Evolutionary conservation across 1,284 basidiomycete genomes (phyloP).

Genomic region (Moesziomyces sp.): DNA sequence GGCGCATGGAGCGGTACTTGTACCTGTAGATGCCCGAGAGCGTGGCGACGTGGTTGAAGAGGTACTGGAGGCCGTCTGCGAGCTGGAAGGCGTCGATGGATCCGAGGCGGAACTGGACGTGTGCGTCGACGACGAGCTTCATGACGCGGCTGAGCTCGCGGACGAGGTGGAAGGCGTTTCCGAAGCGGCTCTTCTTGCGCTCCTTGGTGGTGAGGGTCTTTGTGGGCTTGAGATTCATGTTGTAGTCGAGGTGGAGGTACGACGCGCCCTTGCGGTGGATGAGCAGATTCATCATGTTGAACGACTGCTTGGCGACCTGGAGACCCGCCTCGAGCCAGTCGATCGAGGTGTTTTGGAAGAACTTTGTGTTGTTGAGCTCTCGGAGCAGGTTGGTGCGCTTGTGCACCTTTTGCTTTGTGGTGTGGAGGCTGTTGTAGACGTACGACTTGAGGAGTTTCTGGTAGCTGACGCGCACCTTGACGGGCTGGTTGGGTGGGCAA

Average conservation of each 20-base stretch:
- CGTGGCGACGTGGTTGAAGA: constrained; percentile 96
- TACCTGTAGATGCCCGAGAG: constrained; percentile 98
- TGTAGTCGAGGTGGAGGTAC: constrained; percentile 91
- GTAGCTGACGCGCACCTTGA: constrained; percentile 98
- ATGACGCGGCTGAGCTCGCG: constrained; percentile 97
- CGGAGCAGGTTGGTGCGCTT: constrained; percentile 97
- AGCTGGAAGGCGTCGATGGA: constrained; percentile 99
- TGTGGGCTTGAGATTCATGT: constrained; percentile 95
- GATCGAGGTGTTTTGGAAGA: constrained; percentile 96
- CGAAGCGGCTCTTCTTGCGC: constrained; percentile 99
- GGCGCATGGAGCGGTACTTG: constrained; percentile 99
- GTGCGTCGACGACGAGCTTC: constrained; percentile 97
- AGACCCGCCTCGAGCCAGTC: constrained; percentile 99
- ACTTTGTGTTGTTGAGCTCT: constrained; percentile 96
- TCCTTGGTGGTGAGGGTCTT: constrained; percentile 99
- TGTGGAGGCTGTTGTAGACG: constrained; percentile 92
- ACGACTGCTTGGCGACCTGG: constrained; percentile 97
- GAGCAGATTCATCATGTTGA: constrained; percentile 98
- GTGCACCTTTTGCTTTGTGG: constrained; percentile 91
- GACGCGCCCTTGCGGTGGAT: constrained; percentile 99
- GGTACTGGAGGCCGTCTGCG: constrained; percentile 97
- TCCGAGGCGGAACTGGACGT: constrained; percentile 97
- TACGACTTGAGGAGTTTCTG: constrained; percentile 98
- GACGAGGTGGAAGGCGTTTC: constrained; percentile 97
- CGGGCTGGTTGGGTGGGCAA: constrained; percentile 92